Percentiles rank a stretch among this genome's conserved stretches.
phyloP scores from a whole-genome alignment of 2,329 filamentous ascomycete genomes.

The Penicillium rolfsii region DNA sequence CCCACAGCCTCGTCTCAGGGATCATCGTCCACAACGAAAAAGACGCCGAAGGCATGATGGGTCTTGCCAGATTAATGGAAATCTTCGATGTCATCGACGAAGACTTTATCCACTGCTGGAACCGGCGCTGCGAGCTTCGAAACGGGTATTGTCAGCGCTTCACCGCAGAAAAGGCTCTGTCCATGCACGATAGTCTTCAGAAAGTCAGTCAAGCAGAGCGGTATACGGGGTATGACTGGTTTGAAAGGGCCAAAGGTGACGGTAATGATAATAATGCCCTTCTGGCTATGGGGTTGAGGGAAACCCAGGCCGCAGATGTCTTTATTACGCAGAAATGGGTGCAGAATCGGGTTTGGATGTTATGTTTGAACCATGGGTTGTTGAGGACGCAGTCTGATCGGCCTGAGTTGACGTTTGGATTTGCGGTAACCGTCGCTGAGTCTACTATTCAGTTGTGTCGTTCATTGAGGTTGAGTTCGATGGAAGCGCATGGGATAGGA shows the following conservation, averaged over 20 bases:
- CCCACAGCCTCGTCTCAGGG: conserved; percentile 42
- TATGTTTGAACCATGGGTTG: conserved; percentile 47
- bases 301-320: conserved; percentile 49
- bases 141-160: conserved; percentile 65
- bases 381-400: conserved; percentile 41
- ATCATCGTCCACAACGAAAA: conserved; percentile 51
- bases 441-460: conserved; percentile 41
- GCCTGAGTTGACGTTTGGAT: conserved; percentile 43
- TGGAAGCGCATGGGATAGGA: conserved; percentile 50
- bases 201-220: conserved; percentile 40
- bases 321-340: conserved; percentile 51
- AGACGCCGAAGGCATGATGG: conserved; percentile 49
- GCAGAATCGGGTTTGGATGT: conserved; percentile 48
- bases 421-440: conserved; percentile 42
- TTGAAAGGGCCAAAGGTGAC: conserved; percentile 38
- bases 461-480: conserved; percentile 39
- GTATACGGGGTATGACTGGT: conserved; percentile 44
- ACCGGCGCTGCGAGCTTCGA: conserved; percentile 62
- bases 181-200: conserved; percentile 41
- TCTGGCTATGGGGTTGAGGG: conserved; percentile 35
- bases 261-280: conserved; percentile 24
- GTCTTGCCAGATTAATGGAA: conserved; percentile 49
- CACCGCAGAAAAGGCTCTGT: conserved; percentile 62
- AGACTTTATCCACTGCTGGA: conserved; percentile 50
- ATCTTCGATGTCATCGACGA: conserved; percentile 51